A percentile compares a stretch with the other conserved stretches of the same genome.
These are phyloP conservation scores for Penicillium sp. DNA, from an alignment of 2,329 filamentous ascomycete species.

Conservation along the genomic window DNA sequence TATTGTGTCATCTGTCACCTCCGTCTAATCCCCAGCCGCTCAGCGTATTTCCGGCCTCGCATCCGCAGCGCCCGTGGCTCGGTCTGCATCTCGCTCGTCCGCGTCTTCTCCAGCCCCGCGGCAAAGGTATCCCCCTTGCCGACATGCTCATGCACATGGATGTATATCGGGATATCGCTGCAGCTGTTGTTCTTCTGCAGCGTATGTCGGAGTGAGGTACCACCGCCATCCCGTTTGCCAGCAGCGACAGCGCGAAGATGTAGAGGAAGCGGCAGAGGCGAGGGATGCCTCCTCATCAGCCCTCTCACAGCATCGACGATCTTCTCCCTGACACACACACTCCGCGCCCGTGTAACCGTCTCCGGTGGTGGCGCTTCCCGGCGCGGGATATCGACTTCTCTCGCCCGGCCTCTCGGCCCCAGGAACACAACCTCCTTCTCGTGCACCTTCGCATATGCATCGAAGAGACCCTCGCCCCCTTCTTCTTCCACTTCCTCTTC, in stretches of 20 bases:
- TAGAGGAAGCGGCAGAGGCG: background rate
- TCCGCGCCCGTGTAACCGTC: background rate
- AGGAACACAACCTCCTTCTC: background rate
- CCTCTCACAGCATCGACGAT: background rate
- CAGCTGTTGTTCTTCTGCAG: background rate
- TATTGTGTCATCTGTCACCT: background rate
- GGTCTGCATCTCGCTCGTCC: background rate
- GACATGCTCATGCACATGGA: constrained; percentile 2
- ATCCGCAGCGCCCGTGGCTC: background rate
- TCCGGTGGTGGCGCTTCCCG: background rate
- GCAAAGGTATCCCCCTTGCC: background rate
- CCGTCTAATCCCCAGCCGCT: background rate
- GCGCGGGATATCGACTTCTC: background rate
- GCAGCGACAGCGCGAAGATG: background rate
- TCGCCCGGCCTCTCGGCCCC: background rate
- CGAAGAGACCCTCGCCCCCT: background rate
- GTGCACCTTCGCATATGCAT: background rate
- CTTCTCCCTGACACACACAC: background rate
- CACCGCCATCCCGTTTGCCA: background rate
- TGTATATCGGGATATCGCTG: background rate
- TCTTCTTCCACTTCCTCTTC: background rate
- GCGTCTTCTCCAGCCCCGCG: background rate
- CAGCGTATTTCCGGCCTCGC: constrained; percentile 1
- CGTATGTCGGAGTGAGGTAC: background rate
- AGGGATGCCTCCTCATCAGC: background rate